Conservation (phyloP, 1,139 yeast genomes). For the Nadsonia starkeyi-henricii region DNA sequence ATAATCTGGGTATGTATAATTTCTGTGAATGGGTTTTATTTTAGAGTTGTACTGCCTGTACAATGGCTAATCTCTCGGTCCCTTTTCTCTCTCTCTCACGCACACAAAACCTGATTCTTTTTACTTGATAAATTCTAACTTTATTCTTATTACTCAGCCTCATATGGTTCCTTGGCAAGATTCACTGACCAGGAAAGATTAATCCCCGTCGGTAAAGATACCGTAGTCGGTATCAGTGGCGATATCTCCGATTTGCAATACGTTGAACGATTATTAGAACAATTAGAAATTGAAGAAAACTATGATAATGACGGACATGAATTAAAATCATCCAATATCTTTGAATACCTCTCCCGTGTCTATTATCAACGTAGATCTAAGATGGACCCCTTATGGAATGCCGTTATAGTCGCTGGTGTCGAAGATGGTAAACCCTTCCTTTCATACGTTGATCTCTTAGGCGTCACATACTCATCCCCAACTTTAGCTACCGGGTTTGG, state of each 20-base stretch:
- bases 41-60: too few species aligned
- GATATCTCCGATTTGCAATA: slow-evolving; percentile 92
- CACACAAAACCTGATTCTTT: too few species aligned
- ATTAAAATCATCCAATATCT: slow-evolving; percentile 73
- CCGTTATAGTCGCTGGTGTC: slow-evolving; percentile 80
- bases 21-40: too few species aligned
- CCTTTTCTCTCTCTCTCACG: too few species aligned
- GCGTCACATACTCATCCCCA: slow-evolving; percentile 82
- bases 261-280: slow-evolving; percentile 59
- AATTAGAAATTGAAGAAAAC: slow-evolving; percentile 61
- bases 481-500: slow-evolving; percentile 95
- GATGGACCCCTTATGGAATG: slow-evolving; percentile 95
- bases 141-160: slow-evolving; percentile 17
- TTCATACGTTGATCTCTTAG: slow-evolving; percentile 78
- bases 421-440: slow-evolving; percentile 52
- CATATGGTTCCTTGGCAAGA: slow-evolving; percentile 87
- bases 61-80: too few species aligned
- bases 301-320: slow-evolving; percentile 73
- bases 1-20: slow-evolving; percentile 50
- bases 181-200: slow-evolving; percentile 77
- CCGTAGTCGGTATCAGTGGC: slow-evolving; percentile 89
- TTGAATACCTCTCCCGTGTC: slow-evolving; percentile 72
- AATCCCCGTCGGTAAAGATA: slow-evolving; percentile 65
- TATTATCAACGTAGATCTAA: slow-evolving; percentile 80
- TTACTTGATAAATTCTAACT: too few species aligned